Conservation (phyloP, 257 asterid species). For the Nicotiana tomentosiformis region DNA sequence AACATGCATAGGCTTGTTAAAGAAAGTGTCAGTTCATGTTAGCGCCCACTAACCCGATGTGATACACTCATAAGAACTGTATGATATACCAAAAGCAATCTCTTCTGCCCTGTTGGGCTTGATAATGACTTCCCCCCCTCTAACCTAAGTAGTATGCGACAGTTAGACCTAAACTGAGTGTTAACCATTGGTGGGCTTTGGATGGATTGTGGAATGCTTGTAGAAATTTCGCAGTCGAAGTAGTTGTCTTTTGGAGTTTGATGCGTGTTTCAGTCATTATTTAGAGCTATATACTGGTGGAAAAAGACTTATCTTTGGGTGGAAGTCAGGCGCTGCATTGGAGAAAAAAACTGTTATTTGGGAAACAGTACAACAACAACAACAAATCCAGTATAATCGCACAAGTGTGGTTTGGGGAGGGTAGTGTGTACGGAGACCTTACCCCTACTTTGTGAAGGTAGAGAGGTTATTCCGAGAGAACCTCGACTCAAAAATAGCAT, state of each 20-base stretch:
- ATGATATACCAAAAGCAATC: background rate
- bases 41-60: background rate
- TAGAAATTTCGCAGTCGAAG: background rate
- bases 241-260: background rate
- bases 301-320: background rate
- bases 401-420: no score
- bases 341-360: background rate
- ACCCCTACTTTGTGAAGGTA: no score
- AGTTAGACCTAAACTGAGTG: background rate
- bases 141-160: background rate
- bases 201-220: background rate
- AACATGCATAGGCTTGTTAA: background rate
- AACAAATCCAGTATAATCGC: no score
- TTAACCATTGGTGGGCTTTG: background rate
- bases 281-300: background rate
- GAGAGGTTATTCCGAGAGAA: no score
- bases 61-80: background rate
- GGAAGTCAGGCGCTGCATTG: background rate
- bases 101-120: background rate
- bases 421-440: no score
- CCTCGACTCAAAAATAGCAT: no score
- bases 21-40: background rate
- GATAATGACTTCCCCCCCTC: background rate
- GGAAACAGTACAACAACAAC: background rate
- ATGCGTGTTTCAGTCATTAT: background rate